These are phyloP conservation scores for Suillus spraguei DNA, from an alignment of 768 basidiomycete species.

Conservation along the genomic window DNA sequence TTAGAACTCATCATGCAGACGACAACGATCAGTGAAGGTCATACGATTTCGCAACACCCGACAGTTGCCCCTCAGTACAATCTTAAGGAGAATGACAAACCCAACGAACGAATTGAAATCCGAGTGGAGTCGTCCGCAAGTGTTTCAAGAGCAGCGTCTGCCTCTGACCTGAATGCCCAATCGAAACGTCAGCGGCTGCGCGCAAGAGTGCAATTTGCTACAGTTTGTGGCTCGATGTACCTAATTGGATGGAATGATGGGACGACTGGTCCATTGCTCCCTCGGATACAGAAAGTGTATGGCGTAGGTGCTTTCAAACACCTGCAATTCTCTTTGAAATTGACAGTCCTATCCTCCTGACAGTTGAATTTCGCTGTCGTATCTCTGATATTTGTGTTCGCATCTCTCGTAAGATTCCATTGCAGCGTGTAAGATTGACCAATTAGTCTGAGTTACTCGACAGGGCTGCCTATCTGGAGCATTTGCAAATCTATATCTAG, in stretches of 20 bases:
- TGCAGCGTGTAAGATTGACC: background rate
- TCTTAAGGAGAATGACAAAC: background rate
- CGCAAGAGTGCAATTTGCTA: conserved; percentile 48
- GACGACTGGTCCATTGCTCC: conserved; percentile 72
- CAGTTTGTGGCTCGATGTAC: conserved; percentile 59
- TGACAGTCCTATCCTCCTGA: conserved; percentile 7
- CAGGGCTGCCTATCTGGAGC: conserved; percentile 38
- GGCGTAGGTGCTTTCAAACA: conserved; percentile 32
- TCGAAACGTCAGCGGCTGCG: conserved; percentile 14
- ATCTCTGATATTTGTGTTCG: conserved; percentile 57
- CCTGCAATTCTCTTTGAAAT: background rate
- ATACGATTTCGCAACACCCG: too few species aligned
- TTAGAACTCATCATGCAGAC: background rate
- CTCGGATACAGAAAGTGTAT: conserved; percentile 64
- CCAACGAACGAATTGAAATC: background rate
- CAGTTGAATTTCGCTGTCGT: conserved; percentile 55
- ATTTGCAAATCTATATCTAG: conserved; percentile 30
- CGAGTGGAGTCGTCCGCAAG: background rate
- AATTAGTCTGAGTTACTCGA: background rate
- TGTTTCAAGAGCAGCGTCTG: background rate
- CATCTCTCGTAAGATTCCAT: conserved; percentile 38
- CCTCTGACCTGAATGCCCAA: conserved; percentile 12
- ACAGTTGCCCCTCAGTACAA: background rate
- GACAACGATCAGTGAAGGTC: background rate
- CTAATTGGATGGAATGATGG: conserved; percentile 82